A percentile compares a stretch with the other conserved stretches of the same genome.
Evolutionary conservation across 495 filamentous ascomycete species (phyloP).

Genomic region (Parathielavia hyrcaniae): DNA sequence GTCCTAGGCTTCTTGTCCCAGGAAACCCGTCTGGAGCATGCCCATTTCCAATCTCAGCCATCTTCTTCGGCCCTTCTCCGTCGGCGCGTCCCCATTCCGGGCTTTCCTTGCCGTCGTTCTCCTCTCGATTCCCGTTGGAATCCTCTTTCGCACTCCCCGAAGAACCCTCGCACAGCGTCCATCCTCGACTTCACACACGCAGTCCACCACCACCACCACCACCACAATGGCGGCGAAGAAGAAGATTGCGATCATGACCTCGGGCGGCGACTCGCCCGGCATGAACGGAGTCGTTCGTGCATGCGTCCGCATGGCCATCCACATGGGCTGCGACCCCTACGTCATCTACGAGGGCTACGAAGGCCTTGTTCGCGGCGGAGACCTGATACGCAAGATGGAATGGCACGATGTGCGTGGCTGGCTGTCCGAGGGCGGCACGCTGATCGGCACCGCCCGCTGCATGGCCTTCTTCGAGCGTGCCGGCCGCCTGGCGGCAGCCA

Average conservation of each 20-base stretch:
- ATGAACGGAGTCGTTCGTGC: constrained; percentile 96
- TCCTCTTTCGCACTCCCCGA: constrained; percentile 15
- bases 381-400: constrained; percentile 75
- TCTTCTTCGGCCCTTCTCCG: constrained; percentile 23
- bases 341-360: constrained; percentile 95
- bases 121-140: constrained; percentile 22
- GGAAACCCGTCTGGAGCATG: constrained; percentile 27
- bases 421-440: constrained; percentile 88
- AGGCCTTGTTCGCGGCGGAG: constrained; percentile 82
- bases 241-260: constrained; percentile 92
- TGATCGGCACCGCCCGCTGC: constrained; percentile 93
- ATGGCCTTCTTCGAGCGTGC: constrained; percentile 80
- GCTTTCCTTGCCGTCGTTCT: constrained; percentile 23
- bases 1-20: constrained; percentile 19
- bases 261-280: constrained; percentile 92
- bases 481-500: constrained; percentile 76
- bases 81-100: constrained; percentile 25
- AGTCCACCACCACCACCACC: constrained; percentile 9
- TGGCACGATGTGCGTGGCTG: constrained; percentile 97
- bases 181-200: not conserved
- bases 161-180: not conserved
- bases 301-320: constrained; percentile 86
- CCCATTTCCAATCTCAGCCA: constrained; percentile 12
- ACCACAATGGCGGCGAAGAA: constrained; percentile 51
- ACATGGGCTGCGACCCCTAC: constrained; percentile 79